Conservation (phyloP, 1,284 basidiomycete species). For the Pseudozyma sp. region DNA sequence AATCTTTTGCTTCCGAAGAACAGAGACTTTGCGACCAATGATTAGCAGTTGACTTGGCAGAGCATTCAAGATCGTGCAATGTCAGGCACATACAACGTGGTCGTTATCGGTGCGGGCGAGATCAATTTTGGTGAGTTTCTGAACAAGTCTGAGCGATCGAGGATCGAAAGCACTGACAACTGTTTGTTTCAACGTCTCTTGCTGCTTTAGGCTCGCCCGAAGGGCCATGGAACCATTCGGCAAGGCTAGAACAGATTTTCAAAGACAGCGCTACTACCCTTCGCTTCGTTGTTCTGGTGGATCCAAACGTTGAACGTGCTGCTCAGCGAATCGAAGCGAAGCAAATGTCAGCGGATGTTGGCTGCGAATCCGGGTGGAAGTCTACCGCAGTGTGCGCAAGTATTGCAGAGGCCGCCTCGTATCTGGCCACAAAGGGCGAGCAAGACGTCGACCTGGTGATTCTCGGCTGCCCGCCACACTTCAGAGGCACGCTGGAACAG, state of each 20-base stretch:
- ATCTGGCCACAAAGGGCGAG: background rate
- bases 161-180: too few relatives aligned
- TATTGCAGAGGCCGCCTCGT: conserved; percentile 11
- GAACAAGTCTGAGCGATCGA: too few relatives aligned
- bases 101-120: conserved; percentile 44
- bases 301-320: conserved; percentile 44
- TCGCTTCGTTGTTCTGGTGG: conserved; percentile 51
- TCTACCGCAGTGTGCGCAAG: conserved; percentile 1
- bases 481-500: conserved; percentile 22
- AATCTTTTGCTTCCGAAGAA: too few relatives aligned
- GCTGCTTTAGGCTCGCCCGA: conserved; percentile 30
- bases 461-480: conserved; percentile 45
- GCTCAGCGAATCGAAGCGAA: conserved; percentile 35
- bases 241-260: conserved; percentile 25
- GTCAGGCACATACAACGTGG: conserved; percentile 21
- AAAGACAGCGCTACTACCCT: conserved; percentile 16
- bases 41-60: too few relatives aligned
- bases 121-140: conserved; percentile 42
- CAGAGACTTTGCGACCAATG: too few relatives aligned
- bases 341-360: background rate
- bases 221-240: conserved; percentile 49
- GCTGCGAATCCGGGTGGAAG: conserved; percentile 18
- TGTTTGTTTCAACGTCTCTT: too few relatives aligned
- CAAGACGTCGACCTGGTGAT: conserved; percentile 42
- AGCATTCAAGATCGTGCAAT: background rate